A percentile compares a stretch with the other conserved stretches of the same genome.
These are phyloP conservation scores for Rhodamnia rubescens DNA, from an alignment of 345 rosid species.

Conservation along the genomic window DNA sequence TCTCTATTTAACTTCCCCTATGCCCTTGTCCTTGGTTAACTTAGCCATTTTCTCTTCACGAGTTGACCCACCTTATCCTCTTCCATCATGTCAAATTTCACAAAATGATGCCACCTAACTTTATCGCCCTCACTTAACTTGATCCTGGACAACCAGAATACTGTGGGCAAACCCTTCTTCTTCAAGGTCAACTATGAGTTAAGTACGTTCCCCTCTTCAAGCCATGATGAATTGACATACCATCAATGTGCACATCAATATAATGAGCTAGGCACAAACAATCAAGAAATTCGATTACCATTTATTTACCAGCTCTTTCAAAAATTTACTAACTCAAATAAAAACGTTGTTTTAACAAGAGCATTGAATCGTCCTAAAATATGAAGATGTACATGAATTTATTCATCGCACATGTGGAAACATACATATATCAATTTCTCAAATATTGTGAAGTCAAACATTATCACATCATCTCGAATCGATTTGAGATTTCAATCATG, in stretches of 20 bases:
- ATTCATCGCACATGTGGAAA: background rate
- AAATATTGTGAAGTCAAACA: background rate
- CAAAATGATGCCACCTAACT: background rate
- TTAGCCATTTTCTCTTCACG: background rate
- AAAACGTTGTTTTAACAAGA: background rate
- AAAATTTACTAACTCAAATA: background rate
- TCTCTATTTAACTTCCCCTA: too few species aligned
- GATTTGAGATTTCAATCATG: too few species aligned
- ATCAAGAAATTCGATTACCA: background rate
- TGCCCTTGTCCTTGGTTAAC: too few species aligned
- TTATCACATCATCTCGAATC: background rate
- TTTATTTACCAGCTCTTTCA: background rate
- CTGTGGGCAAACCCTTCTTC: background rate
- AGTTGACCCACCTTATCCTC: background rate
- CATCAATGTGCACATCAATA: background rate
- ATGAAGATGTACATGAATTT: background rate
- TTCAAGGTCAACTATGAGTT: background rate
- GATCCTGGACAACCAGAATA: background rate
- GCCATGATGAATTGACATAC: background rate
- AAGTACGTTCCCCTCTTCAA: background rate
- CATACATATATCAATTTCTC: background rate
- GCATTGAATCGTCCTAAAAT: background rate
- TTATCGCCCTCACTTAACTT: background rate
- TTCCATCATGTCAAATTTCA: background rate
- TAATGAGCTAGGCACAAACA: background rate